These are phyloP conservation scores for Salix arbutifolia DNA, from an alignment of 345 rosid genomes.

Conservation along the genomic window DNA sequence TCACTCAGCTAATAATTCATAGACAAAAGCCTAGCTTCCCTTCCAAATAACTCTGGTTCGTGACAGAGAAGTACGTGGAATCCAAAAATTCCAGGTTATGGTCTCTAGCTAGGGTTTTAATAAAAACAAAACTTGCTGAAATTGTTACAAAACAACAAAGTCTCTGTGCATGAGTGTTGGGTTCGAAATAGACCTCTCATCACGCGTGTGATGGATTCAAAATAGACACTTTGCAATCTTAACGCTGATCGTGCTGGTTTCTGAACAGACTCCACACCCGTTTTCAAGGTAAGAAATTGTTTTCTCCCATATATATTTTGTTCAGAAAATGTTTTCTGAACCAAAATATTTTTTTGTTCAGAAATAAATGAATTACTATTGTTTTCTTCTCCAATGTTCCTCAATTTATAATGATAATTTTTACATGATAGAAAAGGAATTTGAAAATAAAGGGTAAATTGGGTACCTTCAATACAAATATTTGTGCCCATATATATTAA, in stretches of 20 bases:
- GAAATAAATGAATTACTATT: too few relatives aligned
- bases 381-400: too few relatives aligned
- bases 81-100: neutral
- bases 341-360: too few relatives aligned
- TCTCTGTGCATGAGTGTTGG: constrained; percentile 5
- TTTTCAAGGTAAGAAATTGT: neutral
- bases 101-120: neutral
- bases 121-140: too few relatives aligned
- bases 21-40: constrained; percentile 13
- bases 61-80: neutral
- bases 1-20: constrained; percentile 16
- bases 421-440: too few relatives aligned
- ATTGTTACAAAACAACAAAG: neutral
- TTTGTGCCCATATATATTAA: too few relatives aligned
- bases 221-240: neutral
- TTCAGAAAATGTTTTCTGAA: too few relatives aligned
- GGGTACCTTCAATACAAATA: too few relatives aligned
- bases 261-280: neutral
- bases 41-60: neutral
- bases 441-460: too few relatives aligned
- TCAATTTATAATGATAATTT: too few relatives aligned
- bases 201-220: neutral
- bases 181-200: constrained; percentile 17
- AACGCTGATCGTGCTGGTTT: neutral
- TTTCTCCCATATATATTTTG: too few relatives aligned